phyloP scores from a whole-genome alignment of 1,284 basidiomycete genomes.

The Pterulicium gracile region DNA sequence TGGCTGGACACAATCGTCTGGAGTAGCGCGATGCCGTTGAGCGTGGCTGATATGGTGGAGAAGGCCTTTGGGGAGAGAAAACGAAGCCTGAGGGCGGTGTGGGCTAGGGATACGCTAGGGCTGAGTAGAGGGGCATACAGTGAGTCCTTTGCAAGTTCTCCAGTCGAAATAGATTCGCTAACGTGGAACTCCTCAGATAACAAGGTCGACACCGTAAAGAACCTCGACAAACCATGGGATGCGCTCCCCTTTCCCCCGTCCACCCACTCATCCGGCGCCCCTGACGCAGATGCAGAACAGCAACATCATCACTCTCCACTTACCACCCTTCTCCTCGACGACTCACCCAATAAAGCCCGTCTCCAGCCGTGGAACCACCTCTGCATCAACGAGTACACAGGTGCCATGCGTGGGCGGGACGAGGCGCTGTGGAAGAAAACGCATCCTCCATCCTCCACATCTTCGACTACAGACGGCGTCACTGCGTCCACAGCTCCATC shows the following conservation, averaged over 20 bases:
- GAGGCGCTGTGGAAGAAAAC: conserved; percentile 8
- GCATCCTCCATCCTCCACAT: background rate
- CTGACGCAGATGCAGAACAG: too few species aligned
- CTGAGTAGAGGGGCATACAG: conserved; percentile 46
- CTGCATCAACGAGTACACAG: conserved; percentile 59
- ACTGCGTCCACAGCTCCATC: background rate
- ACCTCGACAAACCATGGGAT: conserved; percentile 67
- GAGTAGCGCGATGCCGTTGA: conserved; percentile 77
- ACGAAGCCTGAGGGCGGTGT: conserved; percentile 46
- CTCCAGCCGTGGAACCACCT: conserved; percentile 78
- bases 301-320: conserved; percentile 38
- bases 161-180: background rate
- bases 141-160: conserved; percentile 26
- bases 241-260: conserved; percentile 20
- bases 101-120: conserved; percentile 74
- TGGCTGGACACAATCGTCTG: conserved; percentile 82
- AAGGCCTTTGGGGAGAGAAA: conserved; percentile 38
- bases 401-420: conserved; percentile 33
- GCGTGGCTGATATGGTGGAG: conserved; percentile 63
- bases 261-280: conserved; percentile 5
- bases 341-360: conserved; percentile 66
- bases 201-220: conserved; percentile 55
- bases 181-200: background rate
- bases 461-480: background rate
- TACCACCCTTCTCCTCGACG: conserved; percentile 75